These are phyloP conservation scores for Aegilops longissima DNA, from an alignment of 176 grass and related monocot species.

Conservation along the genomic window DNA sequence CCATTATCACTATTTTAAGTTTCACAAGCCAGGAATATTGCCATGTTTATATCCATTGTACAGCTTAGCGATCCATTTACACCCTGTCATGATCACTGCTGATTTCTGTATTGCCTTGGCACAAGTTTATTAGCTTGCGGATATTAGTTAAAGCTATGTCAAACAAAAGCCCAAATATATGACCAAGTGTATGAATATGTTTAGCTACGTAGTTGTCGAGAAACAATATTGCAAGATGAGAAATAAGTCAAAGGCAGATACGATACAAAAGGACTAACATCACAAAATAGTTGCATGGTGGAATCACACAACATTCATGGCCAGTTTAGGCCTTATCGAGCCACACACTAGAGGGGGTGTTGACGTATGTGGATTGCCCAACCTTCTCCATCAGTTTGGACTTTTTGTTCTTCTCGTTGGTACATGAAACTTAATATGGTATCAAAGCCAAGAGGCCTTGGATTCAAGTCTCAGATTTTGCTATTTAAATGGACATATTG, in stretches of 20 bases:
- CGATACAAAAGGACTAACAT: background rate
- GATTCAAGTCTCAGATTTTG: background rate
- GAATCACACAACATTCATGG: background rate
- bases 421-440: background rate
- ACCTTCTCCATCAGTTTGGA: background rate
- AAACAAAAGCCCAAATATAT: conserved; percentile 4
- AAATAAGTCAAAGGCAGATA: background rate
- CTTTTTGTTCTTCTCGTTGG: background rate
- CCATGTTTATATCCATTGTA: conserved; percentile 12
- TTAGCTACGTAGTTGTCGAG: background rate
- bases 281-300: conserved; percentile 1
- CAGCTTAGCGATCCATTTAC: background rate
- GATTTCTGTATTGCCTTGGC: background rate
- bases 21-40: background rate
- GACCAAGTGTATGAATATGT: background rate
- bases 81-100: conserved; percentile 1
- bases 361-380: background rate
- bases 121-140: conserved; percentile 11
- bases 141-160: background rate
- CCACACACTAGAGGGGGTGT: background rate
- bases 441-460: background rate
- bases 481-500: background rate
- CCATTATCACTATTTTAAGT: conserved; percentile 13
- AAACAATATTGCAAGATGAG: background rate
- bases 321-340: background rate